Base-by-base conservation (phyloP, 2,329 filamentous ascomycete species). In the Pseudophaeomoniella oleicola region DNA sequence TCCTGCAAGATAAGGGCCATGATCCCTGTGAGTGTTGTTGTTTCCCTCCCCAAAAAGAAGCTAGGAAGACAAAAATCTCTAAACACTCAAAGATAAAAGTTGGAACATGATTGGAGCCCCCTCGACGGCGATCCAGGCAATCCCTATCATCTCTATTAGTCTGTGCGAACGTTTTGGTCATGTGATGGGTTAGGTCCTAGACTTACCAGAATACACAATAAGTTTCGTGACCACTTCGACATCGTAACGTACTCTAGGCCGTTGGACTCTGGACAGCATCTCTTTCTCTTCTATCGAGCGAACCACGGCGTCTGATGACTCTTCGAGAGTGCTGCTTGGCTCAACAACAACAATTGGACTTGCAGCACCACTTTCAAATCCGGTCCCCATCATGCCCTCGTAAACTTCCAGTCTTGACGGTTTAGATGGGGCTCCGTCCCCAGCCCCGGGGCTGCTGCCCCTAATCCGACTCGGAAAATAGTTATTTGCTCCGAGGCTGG, bases 221-320 rank as follows among this genome's bases (percentile, higher is more conserved):
- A 98, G 60, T 61, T 94, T 96, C 4, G 90, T 96, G 27, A 98
- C 81, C 29, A 98, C 88, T 58, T 98, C 90, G n/a, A 96, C 88
- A 59, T 98, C 90, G 52, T 96, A 98, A 48, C 87, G 71, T 41
- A 94, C 87, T 46, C 90, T 75, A 34, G 90, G 86, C 59, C 81
- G 84, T 44, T 86, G 78, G 38, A 96, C 67, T 52, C 71, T 75
- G 32, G 78, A 80, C 57, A 96, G 94, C 56, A 96, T 78, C 53
- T 92, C 81, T 46, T 69, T 71, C 55, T 86, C 79, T 34, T 76
- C 76, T 18, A 56, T 49, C 32, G 59, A 57, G 19, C 32, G 32
- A 9, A 17, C 32, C 9, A 34, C n/a, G 4, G 16, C 32, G 4
- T 34, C 18, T 6, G 18, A 12, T 17, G 32, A 18, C 4, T 55